Evolutionary conservation across 148 eudicot species (phyloP), one percentile per base, ranked within the genome.

Genomic region (Pharnaceum exiguum): DNA sequence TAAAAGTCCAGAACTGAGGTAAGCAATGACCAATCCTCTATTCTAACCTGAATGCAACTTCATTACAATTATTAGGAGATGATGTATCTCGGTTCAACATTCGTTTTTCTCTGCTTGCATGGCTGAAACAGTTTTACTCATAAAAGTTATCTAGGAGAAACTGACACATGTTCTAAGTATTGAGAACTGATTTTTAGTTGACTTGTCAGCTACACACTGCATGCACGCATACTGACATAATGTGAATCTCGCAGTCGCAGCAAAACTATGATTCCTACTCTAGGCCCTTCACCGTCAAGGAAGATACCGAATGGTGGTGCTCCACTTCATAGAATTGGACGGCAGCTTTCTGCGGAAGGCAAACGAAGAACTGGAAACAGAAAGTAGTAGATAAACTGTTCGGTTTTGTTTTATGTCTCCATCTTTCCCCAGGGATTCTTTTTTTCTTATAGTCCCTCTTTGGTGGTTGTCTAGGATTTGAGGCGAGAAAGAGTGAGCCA

Each of bases 1-100:
- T 17, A 82, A 70, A 70, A 80, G 69, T 63, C 86, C 95, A 38
- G 89, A 82, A 44, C 43, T 75, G 38, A 87, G 94, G 97, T 91
- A 74, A 62, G 67, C 57, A 51, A 23, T 4, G 16, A 26, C 30
- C n/a, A 23, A 3, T 5, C 11, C n/a, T 50, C 45, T 45, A 28
- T 29, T 28, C 18, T 27, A n/a, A 4, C 7, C 27, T 36, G 59
- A 19, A 37, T 18, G 15, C 29, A 37, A 21, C n/a, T 15, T 13
- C 8, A 35, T 35, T 36, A 17, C 10, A 21, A 1, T 5, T 18
- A 27, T 46, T 46, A 40, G 7, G 10, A n/a, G 17, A 40, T 8
- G 7, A 5, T 18, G n/a, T 40, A 7, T n/a, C 19, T 13, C 4
- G 0, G n/a, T 38, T 38, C 10, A 5, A 40, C 18, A 15, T 40